Evolutionary conservation across 2,329 filamentous ascomycete species (phyloP).

Genomic region (Neofusicoccum parvum): DNA sequence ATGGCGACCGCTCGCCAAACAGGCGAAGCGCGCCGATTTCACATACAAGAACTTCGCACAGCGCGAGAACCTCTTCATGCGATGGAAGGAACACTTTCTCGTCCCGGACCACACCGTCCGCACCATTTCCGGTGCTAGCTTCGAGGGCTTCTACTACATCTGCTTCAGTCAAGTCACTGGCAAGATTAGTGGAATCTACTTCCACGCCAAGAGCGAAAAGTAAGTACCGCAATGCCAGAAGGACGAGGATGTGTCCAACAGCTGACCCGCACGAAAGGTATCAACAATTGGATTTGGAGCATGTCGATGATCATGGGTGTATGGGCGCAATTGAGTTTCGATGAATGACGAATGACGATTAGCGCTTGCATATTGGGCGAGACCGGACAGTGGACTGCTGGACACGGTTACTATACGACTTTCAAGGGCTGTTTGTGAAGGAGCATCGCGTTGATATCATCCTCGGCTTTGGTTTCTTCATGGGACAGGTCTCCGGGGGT

Average conservation of each 20-base stretch:
- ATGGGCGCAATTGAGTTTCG: conserved; percentile 87
- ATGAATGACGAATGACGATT: conserved; percentile 50
- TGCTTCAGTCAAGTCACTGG: conserved; percentile 94
- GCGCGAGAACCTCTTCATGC: conserved; percentile 92
- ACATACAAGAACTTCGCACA: conserved; percentile 71
- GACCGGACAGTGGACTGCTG: not conserved
- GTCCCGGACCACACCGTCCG: conserved; percentile 92
- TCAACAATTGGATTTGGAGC: conserved; percentile 88
- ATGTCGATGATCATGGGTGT: conserved; percentile 82
- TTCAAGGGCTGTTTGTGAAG: conserved; percentile 10
- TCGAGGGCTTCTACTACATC: conserved; percentile 99
- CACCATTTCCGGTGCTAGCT: conserved; percentile 91
- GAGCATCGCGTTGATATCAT: conserved; percentile 19
- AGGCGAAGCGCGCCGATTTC: conserved; percentile 60
- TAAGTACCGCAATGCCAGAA: conserved; percentile 52
- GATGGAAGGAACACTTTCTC: conserved; percentile 98
- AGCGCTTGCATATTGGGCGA: conserved; percentile 22
- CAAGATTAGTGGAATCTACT: conserved; percentile 90
- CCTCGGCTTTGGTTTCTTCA: conserved; percentile 20
- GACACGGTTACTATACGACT: conserved; percentile 3
- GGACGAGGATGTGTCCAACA: not conserved
- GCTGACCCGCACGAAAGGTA: conserved; percentile 59
- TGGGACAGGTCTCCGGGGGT: conserved; percentile 14
- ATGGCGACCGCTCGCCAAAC: conserved; percentile 75
- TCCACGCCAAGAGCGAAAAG: conserved; percentile 97